Evolutionary conservation across 768 basidiomycete species (phyloP).

Genomic region (Rhodotorula taiwanensis): DNA sequence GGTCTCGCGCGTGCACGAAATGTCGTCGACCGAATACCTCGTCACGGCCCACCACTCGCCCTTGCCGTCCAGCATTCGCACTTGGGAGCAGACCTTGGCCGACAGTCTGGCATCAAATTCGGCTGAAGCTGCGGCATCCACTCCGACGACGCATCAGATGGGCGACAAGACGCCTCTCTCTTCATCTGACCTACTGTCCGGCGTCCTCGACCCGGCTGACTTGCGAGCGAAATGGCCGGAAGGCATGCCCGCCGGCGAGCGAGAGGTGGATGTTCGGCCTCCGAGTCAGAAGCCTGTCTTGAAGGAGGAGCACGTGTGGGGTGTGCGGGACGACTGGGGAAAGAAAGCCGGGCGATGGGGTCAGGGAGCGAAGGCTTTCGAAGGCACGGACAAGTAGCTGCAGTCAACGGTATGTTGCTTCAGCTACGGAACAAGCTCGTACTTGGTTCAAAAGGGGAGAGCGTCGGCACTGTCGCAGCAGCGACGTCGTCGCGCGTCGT

Average conservation of each 20-base stretch:
- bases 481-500: no score
- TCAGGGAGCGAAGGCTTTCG: constrained; percentile 21
- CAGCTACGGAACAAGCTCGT: no score
- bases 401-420: no score
- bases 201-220: constrained; percentile 25
- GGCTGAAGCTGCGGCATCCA: not conserved
- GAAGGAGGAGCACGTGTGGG: constrained; percentile 32
- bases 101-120: not conserved
- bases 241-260: constrained; percentile 6
- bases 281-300: constrained; percentile 9
- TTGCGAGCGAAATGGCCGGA: constrained; percentile 15
- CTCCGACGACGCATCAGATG: constrained; percentile 5
- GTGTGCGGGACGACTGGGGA: constrained; percentile 31
- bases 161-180: constrained; percentile 8
- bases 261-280: constrained; percentile 18
- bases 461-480: no score
- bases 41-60: constrained; percentile 34
- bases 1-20: constrained; percentile 56
- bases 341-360: constrained; percentile 31
- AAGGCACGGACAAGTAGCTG: not conserved
- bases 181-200: constrained; percentile 8
- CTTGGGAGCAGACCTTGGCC: constrained; percentile 32
- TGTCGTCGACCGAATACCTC: constrained; percentile 47
- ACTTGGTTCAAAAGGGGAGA: no score
- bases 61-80: constrained; percentile 25